Conservation (phyloP, 495 filamentous ascomycete genomes). For the Monascus purpureus region DNA sequence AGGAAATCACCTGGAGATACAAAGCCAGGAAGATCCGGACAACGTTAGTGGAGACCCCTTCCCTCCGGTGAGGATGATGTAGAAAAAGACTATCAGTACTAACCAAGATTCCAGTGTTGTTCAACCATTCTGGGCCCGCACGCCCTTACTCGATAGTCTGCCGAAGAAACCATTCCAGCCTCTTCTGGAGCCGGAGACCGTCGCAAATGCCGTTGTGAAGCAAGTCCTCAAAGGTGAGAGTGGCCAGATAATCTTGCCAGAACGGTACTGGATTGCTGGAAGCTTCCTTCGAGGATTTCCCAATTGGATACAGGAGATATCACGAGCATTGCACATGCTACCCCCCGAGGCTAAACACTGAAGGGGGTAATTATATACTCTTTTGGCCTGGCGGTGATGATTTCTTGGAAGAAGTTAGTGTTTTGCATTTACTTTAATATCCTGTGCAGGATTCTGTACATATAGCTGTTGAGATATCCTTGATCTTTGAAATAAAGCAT, state of each 20-base stretch:
- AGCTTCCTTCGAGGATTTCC: neutral
- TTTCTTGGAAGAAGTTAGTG: too few species aligned
- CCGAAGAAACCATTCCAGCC: slow-evolving; percentile 24
- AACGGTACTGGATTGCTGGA: neutral
- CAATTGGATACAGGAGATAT: neutral
- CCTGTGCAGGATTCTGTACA: too few species aligned
- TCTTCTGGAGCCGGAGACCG: slow-evolving; percentile 43
- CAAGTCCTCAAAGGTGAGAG: slow-evolving; percentile 44
- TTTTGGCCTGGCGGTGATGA: too few species aligned
- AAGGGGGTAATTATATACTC: too few species aligned
- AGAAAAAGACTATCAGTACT: slow-evolving; percentile 12
- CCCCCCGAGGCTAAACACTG: neutral
- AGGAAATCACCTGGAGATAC: slow-evolving; percentile 47
- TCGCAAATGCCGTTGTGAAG: slow-evolving; percentile 48
- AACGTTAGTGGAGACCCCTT: slow-evolving; percentile 50
- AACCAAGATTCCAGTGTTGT: neutral
- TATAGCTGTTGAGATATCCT: too few species aligned
- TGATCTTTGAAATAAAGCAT: too few species aligned
- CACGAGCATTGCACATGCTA: neutral
- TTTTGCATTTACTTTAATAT: too few species aligned
- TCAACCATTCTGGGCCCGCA: neutral
- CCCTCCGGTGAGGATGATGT: slow-evolving; percentile 46
- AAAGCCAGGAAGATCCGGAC: slow-evolving; percentile 51
- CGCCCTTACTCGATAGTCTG: neutral
- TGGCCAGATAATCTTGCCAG: slow-evolving; percentile 43